Evolutionary conservation across 352 stramenopile genomes (phyloP).

Genomic region (Halophytophthora batemanensis): DNA sequence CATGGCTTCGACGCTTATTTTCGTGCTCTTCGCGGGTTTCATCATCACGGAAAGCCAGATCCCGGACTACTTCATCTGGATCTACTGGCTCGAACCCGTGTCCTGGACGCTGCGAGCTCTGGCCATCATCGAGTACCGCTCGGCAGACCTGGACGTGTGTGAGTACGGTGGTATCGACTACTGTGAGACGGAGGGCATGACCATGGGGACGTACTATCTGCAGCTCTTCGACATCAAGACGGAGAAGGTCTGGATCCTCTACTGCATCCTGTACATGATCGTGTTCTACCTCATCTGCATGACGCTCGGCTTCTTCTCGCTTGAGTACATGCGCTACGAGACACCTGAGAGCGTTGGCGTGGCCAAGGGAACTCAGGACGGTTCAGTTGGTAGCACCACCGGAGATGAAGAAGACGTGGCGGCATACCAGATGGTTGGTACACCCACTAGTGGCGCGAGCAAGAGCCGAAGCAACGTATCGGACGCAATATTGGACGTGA

Average conservation of each 20-base stretch:
- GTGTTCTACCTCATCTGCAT: conserved; percentile 18
- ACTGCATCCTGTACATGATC: conserved; percentile 17
- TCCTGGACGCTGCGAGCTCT: conserved; percentile 26
- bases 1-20: conserved; percentile 28
- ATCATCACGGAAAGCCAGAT: conserved; percentile 31
- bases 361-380: neutral
- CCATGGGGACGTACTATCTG: conserved; percentile 18
- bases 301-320: conserved; percentile 11
- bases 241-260: conserved; percentile 16
- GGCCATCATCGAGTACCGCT: conserved; percentile 25
- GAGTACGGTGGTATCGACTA: conserved; percentile 23
- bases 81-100: conserved; percentile 48
- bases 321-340: conserved; percentile 13
- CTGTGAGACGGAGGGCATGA: conserved; percentile 12
- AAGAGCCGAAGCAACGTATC: neutral
- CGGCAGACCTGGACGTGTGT: conserved; percentile 13
- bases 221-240: conserved; percentile 16
- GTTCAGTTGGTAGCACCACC: too few relatives aligned
- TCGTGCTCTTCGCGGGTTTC: conserved; percentile 46
- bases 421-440: neutral
- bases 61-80: conserved; percentile 35
- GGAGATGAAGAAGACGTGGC: neutral
- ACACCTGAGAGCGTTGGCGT: neutral
- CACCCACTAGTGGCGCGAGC: neutral
- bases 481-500: conserved; percentile 29